Conservation (phyloP, 2,329 filamentous ascomycete genomes). For the Diaporthe sp. region DNA sequence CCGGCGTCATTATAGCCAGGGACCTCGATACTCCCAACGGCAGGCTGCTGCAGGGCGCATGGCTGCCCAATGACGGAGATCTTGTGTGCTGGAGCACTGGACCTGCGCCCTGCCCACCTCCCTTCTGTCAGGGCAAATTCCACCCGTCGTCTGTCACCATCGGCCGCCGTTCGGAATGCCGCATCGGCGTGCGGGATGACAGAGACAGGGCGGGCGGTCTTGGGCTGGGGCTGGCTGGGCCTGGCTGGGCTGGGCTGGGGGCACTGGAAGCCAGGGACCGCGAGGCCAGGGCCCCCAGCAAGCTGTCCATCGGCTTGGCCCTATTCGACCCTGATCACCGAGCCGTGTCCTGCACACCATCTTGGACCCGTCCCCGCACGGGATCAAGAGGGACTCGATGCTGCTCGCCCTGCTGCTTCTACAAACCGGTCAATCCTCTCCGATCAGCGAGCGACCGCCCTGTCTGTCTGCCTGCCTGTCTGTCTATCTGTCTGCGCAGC, state of each 20-base stretch:
- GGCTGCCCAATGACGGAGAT: conserved; percentile 32
- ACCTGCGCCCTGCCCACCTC: conserved; percentile 8
- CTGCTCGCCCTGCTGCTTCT: conserved; percentile 28
- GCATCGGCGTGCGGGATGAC: conserved; percentile 24
- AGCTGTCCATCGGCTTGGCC: conserved; percentile 28
- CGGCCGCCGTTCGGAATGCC: conserved; percentile 30
- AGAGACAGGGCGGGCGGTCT: conserved; percentile 13
- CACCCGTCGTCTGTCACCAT: conserved; percentile 22
- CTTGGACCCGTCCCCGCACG: conserved; percentile 29
- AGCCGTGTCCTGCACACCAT: conserved; percentile 36
- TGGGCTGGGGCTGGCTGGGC: conserved; percentile 7
- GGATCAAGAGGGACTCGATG: conserved; percentile 12
- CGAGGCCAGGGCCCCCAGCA: not conserved
- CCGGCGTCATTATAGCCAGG: conserved; percentile 31
- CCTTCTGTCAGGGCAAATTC: conserved; percentile 23
- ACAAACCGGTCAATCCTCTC: conserved; percentile 31
- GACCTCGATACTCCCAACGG: conserved; percentile 30
- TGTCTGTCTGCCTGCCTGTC: not conserved
- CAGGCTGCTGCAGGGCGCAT: conserved; percentile 36
- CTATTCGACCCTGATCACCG: conserved; percentile 26
- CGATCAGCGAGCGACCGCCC: not conserved
- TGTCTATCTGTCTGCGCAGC: conserved; percentile 5
- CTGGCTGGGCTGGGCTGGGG: conserved; percentile 1
- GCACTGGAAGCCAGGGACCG: not conserved
- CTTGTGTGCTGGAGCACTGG: conserved; percentile 2